These are phyloP conservation scores for Volvariella surrecta DNA, from an alignment of 1,284 basidiomycete species.

Conservation along the genomic window DNA sequence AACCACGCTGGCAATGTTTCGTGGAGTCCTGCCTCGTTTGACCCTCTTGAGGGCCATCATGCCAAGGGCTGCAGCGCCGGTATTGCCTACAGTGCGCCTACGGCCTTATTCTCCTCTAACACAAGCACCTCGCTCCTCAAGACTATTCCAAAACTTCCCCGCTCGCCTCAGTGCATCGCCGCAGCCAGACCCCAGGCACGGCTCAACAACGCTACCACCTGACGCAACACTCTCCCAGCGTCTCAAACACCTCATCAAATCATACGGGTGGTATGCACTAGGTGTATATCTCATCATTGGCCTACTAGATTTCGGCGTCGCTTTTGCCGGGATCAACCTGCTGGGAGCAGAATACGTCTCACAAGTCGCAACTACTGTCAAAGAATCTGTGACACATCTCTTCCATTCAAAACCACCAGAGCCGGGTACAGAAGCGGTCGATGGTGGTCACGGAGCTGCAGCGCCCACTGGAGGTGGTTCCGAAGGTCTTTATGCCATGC, in stretches of 20 bases:
- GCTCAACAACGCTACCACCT: conserved; percentile 27
- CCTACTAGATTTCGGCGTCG: conserved; percentile 71
- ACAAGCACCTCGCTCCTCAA: conserved; percentile 11
- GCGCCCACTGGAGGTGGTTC: conserved; percentile 26
- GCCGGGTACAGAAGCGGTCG: conserved; percentile 56
- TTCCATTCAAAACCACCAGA: conserved; percentile 46
- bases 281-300: conserved; percentile 75
- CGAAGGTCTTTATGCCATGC: conserved; percentile 84
- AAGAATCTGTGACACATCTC: conserved; percentile 36
- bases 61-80: conserved; percentile 28
- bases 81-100: conserved; percentile 32
- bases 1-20: conserved; percentile 13
- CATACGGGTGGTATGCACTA: conserved; percentile 90
- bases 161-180: conserved; percentile 24
- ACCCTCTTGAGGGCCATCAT: conserved; percentile 22
- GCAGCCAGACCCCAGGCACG: conserved; percentile 13
- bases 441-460: conserved; percentile 20
- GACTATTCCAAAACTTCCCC: conserved; percentile 42
- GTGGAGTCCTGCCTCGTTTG: conserved; percentile 21
- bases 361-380: conserved; percentile 52
- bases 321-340: conserved; percentile 80
- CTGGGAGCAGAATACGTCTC: conserved; percentile 89
- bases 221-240: conserved; percentile 58
- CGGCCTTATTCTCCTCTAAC: conserved; percentile 14
- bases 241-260: conserved; percentile 81